Evolutionary conservation across 192 early-diverging fungal species (phyloP).

Genomic region (Linnemannia exigua): DNA sequence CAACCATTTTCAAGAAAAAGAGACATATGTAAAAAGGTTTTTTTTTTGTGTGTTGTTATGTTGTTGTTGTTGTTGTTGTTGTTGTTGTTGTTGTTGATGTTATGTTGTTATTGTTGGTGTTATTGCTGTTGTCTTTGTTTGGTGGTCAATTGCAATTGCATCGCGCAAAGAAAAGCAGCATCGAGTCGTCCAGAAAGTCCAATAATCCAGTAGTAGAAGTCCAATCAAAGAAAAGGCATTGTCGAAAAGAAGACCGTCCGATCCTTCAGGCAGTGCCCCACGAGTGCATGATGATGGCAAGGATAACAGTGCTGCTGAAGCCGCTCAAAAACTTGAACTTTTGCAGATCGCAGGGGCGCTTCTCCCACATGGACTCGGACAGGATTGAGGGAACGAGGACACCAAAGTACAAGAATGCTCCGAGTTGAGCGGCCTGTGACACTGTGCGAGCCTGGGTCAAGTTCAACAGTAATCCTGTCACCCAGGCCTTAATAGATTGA

Average conservation of each 20-base stretch:
- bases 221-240: background rate
- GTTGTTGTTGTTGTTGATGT: no score
- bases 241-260: no score
- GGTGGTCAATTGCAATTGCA: background rate
- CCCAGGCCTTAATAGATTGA: slow-evolving; percentile 31
- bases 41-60: background rate
- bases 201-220: background rate
- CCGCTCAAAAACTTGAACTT: slow-evolving; percentile 51
- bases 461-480: slow-evolving; percentile 49
- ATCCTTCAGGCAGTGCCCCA: slow-evolving; percentile 45
- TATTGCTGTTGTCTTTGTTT: no score
- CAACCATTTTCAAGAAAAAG: background rate
- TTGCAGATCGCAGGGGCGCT: slow-evolving; percentile 43
- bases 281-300: slow-evolving; percentile 48
- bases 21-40: background rate
- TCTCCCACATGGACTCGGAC: slow-evolving; percentile 54
- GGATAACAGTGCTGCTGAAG: slow-evolving; percentile 41
- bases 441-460: slow-evolving; percentile 49
- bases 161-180: background rate
- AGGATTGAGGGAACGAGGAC: slow-evolving; percentile 25
- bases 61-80: background rate
- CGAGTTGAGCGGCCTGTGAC: slow-evolving; percentile 47
- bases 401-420: slow-evolving; percentile 49
- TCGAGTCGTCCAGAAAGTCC: background rate
- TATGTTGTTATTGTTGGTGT: background rate